phyloP scores from a whole-genome alignment of 768 basidiomycete genomes.

The Trametes gibbosa region DNA sequence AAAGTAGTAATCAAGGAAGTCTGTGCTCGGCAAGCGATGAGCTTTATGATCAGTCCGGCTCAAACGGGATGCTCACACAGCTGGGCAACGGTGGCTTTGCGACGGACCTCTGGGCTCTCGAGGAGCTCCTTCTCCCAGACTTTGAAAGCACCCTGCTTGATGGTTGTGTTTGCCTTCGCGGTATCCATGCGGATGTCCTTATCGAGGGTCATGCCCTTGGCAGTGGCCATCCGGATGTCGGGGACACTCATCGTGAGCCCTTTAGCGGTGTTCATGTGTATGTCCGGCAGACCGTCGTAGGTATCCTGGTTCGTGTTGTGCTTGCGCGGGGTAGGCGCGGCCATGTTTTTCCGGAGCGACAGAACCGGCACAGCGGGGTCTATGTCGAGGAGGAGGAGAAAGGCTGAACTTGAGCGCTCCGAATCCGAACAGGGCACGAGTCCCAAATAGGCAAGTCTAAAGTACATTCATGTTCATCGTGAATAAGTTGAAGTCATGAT shows the following conservation, averaged over 20 bases:
- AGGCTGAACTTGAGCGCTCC: no score
- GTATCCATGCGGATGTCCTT: conserved; percentile 73
- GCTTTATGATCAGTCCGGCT: neutral
- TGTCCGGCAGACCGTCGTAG: conserved; percentile 54
- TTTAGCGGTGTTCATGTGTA: conserved; percentile 81
- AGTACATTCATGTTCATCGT: no score
- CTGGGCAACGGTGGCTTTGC: conserved; percentile 96
- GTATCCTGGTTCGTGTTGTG: neutral
- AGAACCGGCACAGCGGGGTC: no score
- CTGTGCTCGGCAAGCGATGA: conserved; percentile 36
- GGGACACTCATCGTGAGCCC: conserved; percentile 45
- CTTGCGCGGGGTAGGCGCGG: neutral
- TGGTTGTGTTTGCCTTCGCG: conserved; percentile 49
- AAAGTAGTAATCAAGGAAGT: conserved; percentile 98
- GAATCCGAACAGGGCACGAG: no score
- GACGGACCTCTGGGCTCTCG: conserved; percentile 82
- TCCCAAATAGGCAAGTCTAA: no score
- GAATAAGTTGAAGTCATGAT: no score
- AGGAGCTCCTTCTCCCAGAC: conserved; percentile 86
- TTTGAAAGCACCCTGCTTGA: conserved; percentile 55
- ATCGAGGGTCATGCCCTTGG: conserved; percentile 47
- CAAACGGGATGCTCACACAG: conserved; percentile 61
- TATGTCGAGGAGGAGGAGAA: no score
- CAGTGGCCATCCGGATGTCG: conserved; percentile 64
- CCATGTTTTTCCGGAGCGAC: neutral